These are phyloP conservation scores for Wickerhamiella allomyrinae DNA, from an alignment of 805 yeast genomes.

Conservation along the genomic window DNA sequence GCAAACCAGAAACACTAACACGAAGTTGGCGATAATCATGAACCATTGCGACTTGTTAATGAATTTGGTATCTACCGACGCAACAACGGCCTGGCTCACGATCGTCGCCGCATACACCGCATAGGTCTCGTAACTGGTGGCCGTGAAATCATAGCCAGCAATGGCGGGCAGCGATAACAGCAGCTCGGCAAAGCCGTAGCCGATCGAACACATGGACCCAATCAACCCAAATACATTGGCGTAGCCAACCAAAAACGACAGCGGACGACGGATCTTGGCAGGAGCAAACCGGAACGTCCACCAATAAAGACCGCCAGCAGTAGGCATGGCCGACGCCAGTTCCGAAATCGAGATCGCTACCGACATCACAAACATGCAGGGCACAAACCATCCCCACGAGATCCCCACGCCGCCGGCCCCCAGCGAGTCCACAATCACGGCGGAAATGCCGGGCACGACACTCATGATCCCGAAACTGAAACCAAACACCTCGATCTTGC, in stretches of 20 bases:
- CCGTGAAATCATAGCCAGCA: conserved; percentile 33
- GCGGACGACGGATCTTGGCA: conserved; percentile 32
- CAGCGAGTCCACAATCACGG: conserved; percentile 37
- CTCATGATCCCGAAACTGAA: conserved; percentile 61
- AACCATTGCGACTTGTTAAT: conserved; percentile 44
- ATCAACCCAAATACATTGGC: conserved; percentile 50
- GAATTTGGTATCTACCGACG: conserved; percentile 40
- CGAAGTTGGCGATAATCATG: conserved; percentile 40
- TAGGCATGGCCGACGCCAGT: conserved; percentile 51
- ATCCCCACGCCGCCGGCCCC: conserved; percentile 48
- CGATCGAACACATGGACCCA: conserved; percentile 52
- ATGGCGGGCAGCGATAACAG: conserved; percentile 25
- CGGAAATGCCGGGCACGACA: conserved; percentile 39
- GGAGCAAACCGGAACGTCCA: conserved; percentile 57
- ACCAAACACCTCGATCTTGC: conserved; percentile 49
- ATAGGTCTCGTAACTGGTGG: conserved; percentile 39
- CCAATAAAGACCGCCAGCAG: conserved; percentile 57
- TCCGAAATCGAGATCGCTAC: conserved; percentile 49
- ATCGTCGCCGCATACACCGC: conserved; percentile 54
- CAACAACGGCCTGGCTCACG: conserved; percentile 35
- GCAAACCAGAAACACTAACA: conserved; percentile 37
- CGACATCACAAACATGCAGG: conserved; percentile 38
- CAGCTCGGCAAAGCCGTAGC: conserved; percentile 54
- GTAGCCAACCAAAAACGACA: conserved; percentile 49
- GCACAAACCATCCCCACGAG: conserved; percentile 58